Evolutionary conservation across 495 filamentous ascomycete genomes (phyloP), one percentile per base, ranked within the genome.

Genomic region (Tuber magnatum): DNA sequence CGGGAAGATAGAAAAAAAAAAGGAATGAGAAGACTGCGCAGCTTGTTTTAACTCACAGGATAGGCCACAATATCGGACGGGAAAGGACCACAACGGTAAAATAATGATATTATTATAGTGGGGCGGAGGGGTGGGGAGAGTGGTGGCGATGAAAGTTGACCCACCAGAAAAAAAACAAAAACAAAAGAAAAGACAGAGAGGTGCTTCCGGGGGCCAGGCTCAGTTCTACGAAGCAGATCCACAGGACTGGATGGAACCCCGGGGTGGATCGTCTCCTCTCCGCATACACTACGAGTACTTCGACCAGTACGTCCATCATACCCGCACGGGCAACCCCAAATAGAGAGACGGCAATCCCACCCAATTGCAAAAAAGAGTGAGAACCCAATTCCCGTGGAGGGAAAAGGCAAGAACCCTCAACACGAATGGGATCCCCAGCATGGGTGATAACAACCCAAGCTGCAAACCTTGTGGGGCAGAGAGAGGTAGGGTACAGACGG

Each of bases 191-290:
- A 75, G 71, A 32, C 35, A 65, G 71, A 73, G 43, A 61, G 43
- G 75, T 74, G 71, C 77, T 74, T 79, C 75, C 76, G 75, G 69
- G 32, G 77, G 76, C 41, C 76, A 77, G 76, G 76, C 41, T 75
- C 40, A 68, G 56, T 65, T 65, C 14, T 18, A 32, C n/a, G 14
- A 65, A 65, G 35, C 28, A 35, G 56, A 65, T 65, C 56, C 56
- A 65, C 28, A 18, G 14, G 28, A 65, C 56, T 35, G 28, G 56
- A 35, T 65, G 28, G 56, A 35, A 16, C 28, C 56, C 35, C 56
- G 56, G 28, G 56, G 56, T 20, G 56, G 56, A 65, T 65, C 56
- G 12, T 35, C 56, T 65, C 28, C 14, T 18, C 56, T 65, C 14
- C 18, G 28, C 56, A 65, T 35, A 35, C 56, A 35, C 32, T 16